Evolutionary conservation across 2,329 filamentous ascomycete genomes (phyloP).

Genomic region (Aspergillus sp.): DNA sequence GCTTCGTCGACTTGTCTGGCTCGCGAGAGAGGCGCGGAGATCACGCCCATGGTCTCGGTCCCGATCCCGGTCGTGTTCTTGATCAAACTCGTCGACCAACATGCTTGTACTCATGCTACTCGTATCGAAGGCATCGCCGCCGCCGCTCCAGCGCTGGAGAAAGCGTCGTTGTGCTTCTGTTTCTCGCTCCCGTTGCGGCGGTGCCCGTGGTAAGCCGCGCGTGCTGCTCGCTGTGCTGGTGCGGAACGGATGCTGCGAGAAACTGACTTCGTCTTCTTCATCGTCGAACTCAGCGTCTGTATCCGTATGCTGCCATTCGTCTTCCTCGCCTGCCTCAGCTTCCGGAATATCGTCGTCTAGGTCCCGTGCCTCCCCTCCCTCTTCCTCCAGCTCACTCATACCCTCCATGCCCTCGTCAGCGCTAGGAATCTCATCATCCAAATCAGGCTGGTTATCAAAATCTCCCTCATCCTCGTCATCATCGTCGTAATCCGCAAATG

Average conservation of each 20-base stretch:
- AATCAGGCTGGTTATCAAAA: constrained; percentile 39
- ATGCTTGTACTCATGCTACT: constrained; percentile 26
- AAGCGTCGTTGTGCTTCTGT: constrained; percentile 43
- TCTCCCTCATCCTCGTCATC: constrained; percentile 43
- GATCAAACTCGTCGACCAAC: constrained; percentile 34
- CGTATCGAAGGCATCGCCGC: constrained; percentile 34
- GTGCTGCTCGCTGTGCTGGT: constrained; percentile 35
- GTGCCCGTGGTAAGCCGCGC: constrained; percentile 30
- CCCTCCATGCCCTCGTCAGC: constrained; percentile 44
- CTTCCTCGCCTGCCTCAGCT: constrained; percentile 48
- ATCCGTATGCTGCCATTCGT: constrained; percentile 75
- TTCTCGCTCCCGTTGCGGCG: constrained; percentile 24
- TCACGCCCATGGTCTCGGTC: constrained; percentile 1
- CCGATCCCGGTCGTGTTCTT: neutral
- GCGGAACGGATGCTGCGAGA: constrained; percentile 27
- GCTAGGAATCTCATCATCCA: constrained; percentile 31
- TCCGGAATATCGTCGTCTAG: constrained; percentile 72
- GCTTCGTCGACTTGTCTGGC: constrained; percentile 31
- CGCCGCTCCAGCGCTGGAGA: constrained; percentile 40
- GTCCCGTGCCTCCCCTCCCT: constrained; percentile 60
- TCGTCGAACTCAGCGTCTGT: constrained; percentile 64
- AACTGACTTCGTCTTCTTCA: constrained; percentile 37
- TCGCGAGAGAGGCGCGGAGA: constrained; percentile 34
- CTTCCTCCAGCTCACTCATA: constrained; percentile 56
- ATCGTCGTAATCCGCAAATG: constrained; percentile 44